Conservation (phyloP, 2,329 filamentous ascomycete species). For the Colletotrichum brevisporum region DNA sequence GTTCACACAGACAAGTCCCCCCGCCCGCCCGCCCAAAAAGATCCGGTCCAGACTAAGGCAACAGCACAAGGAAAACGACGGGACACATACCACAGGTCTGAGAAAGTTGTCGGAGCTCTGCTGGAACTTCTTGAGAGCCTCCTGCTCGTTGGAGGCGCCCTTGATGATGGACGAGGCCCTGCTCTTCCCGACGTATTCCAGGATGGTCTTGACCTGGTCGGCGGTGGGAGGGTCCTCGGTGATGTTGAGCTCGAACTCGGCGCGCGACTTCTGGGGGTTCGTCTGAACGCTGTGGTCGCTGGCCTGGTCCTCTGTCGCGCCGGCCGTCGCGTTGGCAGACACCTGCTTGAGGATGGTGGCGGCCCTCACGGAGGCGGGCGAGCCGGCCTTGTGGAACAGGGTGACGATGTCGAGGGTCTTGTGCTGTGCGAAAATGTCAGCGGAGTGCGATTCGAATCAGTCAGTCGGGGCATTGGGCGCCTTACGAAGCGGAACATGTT, state of each 20-base stretch:
- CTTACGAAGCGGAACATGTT: slow-evolving; percentile 65
- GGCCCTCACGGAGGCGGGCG: slow-evolving; percentile 79
- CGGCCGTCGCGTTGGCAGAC: slow-evolving; percentile 76
- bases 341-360: slow-evolving; percentile 85
- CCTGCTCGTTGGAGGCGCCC: slow-evolving; percentile 80
- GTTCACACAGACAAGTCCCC: neutral
- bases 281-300: slow-evolving; percentile 75
- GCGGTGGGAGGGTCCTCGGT: slow-evolving; percentile 84
- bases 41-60: neutral
- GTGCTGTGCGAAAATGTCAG: slow-evolving; percentile 62
- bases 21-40: too few species aligned
- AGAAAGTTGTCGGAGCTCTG: slow-evolving; percentile 78
- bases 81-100: slow-evolving; percentile 78
- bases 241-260: slow-evolving; percentile 89
- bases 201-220: slow-evolving; percentile 86
- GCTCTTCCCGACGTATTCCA: slow-evolving; percentile 81
- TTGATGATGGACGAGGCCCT: slow-evolving; percentile 75
- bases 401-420: slow-evolving; percentile 93
- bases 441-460: neutral
- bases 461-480: slow-evolving; percentile 24
- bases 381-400: slow-evolving; percentile 90
- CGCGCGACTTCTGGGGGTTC: slow-evolving; percentile 61
- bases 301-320: slow-evolving; percentile 82
- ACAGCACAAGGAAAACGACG: neutral
- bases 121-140: slow-evolving; percentile 86